Evolutionary conservation across 106 monocot genomes (phyloP).

Genomic region (Acanthochlamys bracteata): DNA sequence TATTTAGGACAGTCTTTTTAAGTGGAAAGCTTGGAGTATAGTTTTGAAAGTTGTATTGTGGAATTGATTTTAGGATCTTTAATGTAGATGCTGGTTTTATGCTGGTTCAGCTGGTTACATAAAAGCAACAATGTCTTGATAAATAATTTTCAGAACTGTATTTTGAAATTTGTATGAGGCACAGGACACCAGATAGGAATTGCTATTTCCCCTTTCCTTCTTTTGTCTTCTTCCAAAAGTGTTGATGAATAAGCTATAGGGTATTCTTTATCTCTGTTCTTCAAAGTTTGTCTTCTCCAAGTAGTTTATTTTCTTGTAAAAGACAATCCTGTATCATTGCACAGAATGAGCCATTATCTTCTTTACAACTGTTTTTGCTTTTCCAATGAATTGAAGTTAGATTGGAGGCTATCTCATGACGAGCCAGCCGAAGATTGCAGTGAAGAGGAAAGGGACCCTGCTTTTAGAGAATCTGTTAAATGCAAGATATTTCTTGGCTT

Average conservation of each 20-base stretch:
- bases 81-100: too few relatives aligned
- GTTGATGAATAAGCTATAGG: neutral
- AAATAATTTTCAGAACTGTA: neutral
- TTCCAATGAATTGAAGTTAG: slow-evolving; percentile 37
- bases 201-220: neutral
- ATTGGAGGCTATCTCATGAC: slow-evolving; percentile 79
- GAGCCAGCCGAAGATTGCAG: slow-evolving; percentile 46
- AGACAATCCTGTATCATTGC: neutral
- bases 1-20: too few relatives aligned
- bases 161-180: too few relatives aligned
- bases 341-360: too few relatives aligned
- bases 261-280: neutral
- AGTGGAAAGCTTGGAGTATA: too few relatives aligned
- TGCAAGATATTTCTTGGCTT: slow-evolving; percentile 97
- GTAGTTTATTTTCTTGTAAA: too few relatives aligned
- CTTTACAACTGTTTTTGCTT: neutral
- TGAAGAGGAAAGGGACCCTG: slow-evolving; percentile 51
- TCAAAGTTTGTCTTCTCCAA: neutral
- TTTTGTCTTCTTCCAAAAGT: neutral
- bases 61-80: too few relatives aligned
- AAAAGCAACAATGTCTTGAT: neutral
- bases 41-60: too few relatives aligned
- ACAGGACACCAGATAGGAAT: too few relatives aligned
- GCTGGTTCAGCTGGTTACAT: too few relatives aligned
- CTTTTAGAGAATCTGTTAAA: slow-evolving; percentile 63